A percentile compares a stretch with the other conserved stretches of the same genome.
Conservation (phyloP, 1,284 basidiomycete genomes). For the Naganishia sp. region DNA sequence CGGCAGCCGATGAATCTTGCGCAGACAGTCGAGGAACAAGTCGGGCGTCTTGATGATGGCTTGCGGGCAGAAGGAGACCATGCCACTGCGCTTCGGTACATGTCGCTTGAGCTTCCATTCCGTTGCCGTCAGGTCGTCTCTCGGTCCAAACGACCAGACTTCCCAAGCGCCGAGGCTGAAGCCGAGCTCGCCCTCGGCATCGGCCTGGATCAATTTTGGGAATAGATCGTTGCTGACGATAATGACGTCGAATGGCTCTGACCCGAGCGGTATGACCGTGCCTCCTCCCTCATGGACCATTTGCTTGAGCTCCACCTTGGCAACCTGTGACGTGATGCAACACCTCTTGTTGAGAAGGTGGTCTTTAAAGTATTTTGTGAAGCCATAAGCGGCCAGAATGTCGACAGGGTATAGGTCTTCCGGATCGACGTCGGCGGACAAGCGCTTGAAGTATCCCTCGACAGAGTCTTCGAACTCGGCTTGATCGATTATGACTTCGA, state of each 20-base stretch:
- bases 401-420: conserved; percentile 11
- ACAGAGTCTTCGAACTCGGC: conserved; percentile 13
- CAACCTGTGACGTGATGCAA: conserved; percentile 12
- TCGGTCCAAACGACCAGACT: conserved; percentile 19
- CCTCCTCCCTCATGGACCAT: conserved; percentile 9
- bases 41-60: conserved; percentile 21
- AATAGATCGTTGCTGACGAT: conserved; percentile 20
- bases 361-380: conserved; percentile 6
- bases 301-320: conserved; percentile 18
- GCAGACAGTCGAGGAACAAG: conserved; percentile 18
- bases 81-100: conserved; percentile 18
- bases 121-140: conserved; percentile 1
- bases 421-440: conserved; percentile 1
- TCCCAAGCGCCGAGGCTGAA: not conserved
- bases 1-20: conserved; percentile 4
- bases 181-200: conserved; percentile 1
- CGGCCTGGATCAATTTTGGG: not conserved
- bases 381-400: conserved; percentile 11
- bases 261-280: not conserved
- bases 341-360: conserved; percentile 14
- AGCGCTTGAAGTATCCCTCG: conserved; percentile 20
- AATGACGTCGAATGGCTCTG: conserved; percentile 10
- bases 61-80: conserved; percentile 4
- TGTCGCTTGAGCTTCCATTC: conserved; percentile 8
- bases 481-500: conserved; percentile 24